These are phyloP conservation scores for Carex pumila DNA, from an alignment of 176 grass and related monocot species.

Conservation along the genomic window DNA sequence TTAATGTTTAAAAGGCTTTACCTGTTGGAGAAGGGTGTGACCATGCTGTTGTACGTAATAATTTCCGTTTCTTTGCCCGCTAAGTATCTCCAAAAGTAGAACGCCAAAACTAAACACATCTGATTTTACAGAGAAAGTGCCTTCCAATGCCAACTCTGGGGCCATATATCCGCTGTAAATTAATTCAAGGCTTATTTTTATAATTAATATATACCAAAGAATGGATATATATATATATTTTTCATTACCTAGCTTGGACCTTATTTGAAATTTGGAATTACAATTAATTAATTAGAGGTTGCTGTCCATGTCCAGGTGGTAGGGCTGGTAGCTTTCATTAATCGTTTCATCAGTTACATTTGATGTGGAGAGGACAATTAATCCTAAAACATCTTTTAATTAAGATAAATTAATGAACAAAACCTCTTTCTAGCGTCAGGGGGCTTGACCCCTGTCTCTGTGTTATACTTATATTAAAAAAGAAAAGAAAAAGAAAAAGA, in stretches of 20 bases:
- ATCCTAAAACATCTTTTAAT: neutral
- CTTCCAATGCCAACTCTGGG: conserved; percentile 68
- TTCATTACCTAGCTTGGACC: neutral
- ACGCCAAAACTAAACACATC: conserved; percentile 92
- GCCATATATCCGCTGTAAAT: conserved; percentile 80
- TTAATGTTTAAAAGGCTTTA: conserved; percentile 9
- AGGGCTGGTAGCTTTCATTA: neutral
- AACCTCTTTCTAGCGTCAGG: neutral
- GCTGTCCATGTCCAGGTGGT: neutral
- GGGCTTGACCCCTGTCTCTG: neutral
- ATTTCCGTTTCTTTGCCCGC: conserved; percentile 63
- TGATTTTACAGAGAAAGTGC: conserved; percentile 82
- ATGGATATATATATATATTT: neutral
- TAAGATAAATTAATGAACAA: too few species aligned
- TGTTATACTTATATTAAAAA: neutral
- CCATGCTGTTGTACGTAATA: conserved; percentile 52
- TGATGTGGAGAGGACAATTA: neutral
- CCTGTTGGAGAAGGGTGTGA: conserved; percentile 52
- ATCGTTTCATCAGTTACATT: neutral
- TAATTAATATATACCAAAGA: neutral
- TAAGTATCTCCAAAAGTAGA: conserved; percentile 78
- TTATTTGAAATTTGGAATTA: neutral
- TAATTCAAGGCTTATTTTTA: neutral
- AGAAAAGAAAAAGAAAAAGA: too few species aligned
- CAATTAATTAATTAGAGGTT: neutral